Base-by-base conservation (phyloP, 495 filamentous ascomycete genomes). In the Neurospora sp. region DNA sequence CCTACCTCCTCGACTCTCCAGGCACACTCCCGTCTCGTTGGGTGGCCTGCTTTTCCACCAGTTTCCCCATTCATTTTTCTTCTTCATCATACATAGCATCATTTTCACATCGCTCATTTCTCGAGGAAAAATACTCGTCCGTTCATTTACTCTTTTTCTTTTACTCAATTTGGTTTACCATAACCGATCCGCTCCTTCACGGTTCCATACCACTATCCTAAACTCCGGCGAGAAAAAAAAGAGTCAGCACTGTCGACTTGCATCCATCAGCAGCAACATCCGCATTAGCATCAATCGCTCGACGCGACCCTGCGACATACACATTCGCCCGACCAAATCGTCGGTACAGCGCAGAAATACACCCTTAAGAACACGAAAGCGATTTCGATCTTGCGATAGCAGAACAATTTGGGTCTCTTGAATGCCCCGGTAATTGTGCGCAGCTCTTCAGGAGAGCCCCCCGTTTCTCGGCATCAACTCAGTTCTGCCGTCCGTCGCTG, bases 381-480 rank as follows among this genome's bases (percentile, higher is more conserved):
- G 54, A 9, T 66, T 66, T 35, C 27, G 54, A 66, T 66, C 27
- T 66, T 66, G 27, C 54, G 6, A 9, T 14, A 35, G 7, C 27
- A 66, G 6, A 66, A 66, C 69, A 27, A 46, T 20, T 41, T 20
- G 37, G 20, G 40, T 35, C 42, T 69, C 41, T 75, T 82, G 82
- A 76, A 83, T 83, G 82, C 77, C 73, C 78, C 76, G 79, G 69
- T 82, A 81, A 82, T 71, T 44, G 74, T 59, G 71, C 37, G 69
- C 39, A 73, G 79, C 79, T 81, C 82, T 83, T 73, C 69, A 44
- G 73, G 40, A 77, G 81, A 81, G 82, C 80, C 74, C 42, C 59
- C 48, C 71, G 48, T 59, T 59, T 59, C 73, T 72, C 59, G 74
- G 44, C 73, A 72, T 38, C 73, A 48, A 72, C 37, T 69, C 44